Conservation (phyloP, 306 rosid genomes). For the Castanea sativa region DNA sequence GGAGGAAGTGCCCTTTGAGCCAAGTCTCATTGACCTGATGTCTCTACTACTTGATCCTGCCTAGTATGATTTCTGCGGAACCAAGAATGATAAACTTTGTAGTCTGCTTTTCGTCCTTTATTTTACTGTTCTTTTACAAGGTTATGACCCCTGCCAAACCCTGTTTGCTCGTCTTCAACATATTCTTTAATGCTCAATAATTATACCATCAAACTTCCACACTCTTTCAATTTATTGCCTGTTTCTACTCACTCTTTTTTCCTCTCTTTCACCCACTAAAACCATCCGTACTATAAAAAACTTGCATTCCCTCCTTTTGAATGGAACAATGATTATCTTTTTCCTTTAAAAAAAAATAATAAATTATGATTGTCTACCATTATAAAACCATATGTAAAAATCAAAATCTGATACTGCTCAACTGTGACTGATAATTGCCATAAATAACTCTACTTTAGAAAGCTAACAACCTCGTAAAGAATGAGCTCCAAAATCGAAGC, state of each 20-base stretch:
- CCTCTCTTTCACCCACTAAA: too few species aligned
- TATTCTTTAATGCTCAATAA: background rate
- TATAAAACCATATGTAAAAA: background rate
- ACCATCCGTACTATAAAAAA: too few species aligned
- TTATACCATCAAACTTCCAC: conserved; percentile 16
- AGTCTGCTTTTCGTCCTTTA: background rate
- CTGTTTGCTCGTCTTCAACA: background rate
- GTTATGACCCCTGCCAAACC: background rate
- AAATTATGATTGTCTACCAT: background rate
- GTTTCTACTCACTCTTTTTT: too few species aligned
- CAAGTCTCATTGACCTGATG: background rate
- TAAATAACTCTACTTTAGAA: background rate
- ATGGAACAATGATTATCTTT: too few species aligned
- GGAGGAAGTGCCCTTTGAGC: too few species aligned
- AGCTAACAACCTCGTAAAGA: background rate
- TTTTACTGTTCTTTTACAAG: background rate
- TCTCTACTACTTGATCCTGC: background rate
- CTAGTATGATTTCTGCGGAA: background rate
- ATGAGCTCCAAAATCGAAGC: background rate
- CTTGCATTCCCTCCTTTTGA: too few species aligned
- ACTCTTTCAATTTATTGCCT: too few species aligned
- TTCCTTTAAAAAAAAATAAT: too few species aligned
- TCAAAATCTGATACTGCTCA: background rate
- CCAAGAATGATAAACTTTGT: background rate
- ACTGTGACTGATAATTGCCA: background rate